Base-by-base conservation (phyloP, 345 rosid species). In the Salix dunnii region DNA sequence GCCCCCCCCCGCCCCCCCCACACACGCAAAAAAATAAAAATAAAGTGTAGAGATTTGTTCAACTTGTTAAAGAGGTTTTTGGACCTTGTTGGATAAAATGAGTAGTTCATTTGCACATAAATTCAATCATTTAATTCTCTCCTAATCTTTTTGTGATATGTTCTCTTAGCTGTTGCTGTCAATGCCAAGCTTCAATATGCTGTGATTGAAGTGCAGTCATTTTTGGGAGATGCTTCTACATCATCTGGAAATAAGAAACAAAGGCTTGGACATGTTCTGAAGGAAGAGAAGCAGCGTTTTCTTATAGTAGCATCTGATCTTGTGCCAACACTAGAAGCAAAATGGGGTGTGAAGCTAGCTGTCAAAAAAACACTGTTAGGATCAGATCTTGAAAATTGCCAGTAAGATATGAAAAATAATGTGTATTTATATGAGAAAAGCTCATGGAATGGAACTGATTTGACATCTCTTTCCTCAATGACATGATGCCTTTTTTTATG, bases 131-230 rank as follows among this genome's bases (percentile, higher is more conserved):
- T n/a, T 20, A 40, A 13, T 27, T 17, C 28, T 63, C 65, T 30
- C 74, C 48, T 51, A 64, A 72, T 61, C 5, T 51, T 51, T 75
- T 69, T 18, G 74, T 72, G 36, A 36, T 30, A 43, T 70, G 55
- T 79, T 66, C 49, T 18, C 31, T 78, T 94, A 95, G 99, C 97
- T 86, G 97, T 95, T 71, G 99, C 97, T 13, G 97, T 93, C 80
- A 93, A 95, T 84, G 89, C 90, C 73, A 91, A 90, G 77, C 94
- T 95, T 79, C 92, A 90, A 72, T 95, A 95, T 84, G 94, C 97
- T 73, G 89, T 95, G 68, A 91, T 90, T 65, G 94, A 89, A 86
- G 84, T 90, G 74, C 86, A 85, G 68, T 76, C 91, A 53, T 60
- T 75, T 58, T 58, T 68, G 46, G 97, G 81, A 76, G 89, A 82